phyloP scores from a whole-genome alignment of 2,329 filamentous ascomycete species.

The Madurella mycetomatis region DNA sequence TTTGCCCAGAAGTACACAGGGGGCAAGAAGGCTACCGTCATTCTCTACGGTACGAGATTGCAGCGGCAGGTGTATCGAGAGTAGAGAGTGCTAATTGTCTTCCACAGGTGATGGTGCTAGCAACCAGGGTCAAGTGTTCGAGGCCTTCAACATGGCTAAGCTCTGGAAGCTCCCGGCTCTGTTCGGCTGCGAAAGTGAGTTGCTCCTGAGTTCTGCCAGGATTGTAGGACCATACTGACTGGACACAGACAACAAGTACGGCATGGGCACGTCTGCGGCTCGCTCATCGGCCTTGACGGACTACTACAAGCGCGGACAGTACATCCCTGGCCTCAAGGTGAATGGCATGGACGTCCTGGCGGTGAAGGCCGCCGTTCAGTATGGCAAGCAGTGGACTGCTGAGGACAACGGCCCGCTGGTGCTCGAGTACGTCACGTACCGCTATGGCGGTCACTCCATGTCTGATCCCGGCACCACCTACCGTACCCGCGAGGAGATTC shows the following conservation, averaged over 20 bases:
- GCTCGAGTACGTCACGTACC: constrained; percentile 98
- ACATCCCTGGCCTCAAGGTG: constrained; percentile 98
- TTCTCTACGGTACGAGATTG: constrained; percentile 63
- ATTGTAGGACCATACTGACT: constrained; percentile 25
- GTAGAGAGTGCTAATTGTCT: not conserved
- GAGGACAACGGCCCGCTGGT: constrained; percentile 88
- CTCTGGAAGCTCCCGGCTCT: constrained; percentile 94
- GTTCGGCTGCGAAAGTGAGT: constrained; percentile 96
- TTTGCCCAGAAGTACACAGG: constrained; percentile 95
- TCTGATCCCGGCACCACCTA: constrained; percentile 99
- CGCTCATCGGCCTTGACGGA: constrained; percentile 94
- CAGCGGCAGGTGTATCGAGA: not conserved
- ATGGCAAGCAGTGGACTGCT: constrained; percentile 83
- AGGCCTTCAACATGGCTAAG: constrained; percentile 99
- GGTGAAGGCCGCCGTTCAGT: constrained; percentile 91
- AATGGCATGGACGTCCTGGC: constrained; percentile 99
- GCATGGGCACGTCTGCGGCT: constrained; percentile 95
- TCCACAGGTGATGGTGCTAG: constrained; percentile 75
- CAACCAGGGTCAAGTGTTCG: constrained; percentile 99
- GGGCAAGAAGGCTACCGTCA: constrained; percentile 79
- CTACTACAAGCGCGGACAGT: constrained; percentile 99
- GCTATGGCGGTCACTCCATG: constrained; percentile 99
- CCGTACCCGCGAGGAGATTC: constrained; percentile 98
- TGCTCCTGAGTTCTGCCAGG: not conserved
- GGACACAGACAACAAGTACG: constrained; percentile 93